These are phyloP conservation scores for Aspergillus sp. DNA, from an alignment of 2,329 filamentous ascomycete genomes.

Conservation along the genomic window DNA sequence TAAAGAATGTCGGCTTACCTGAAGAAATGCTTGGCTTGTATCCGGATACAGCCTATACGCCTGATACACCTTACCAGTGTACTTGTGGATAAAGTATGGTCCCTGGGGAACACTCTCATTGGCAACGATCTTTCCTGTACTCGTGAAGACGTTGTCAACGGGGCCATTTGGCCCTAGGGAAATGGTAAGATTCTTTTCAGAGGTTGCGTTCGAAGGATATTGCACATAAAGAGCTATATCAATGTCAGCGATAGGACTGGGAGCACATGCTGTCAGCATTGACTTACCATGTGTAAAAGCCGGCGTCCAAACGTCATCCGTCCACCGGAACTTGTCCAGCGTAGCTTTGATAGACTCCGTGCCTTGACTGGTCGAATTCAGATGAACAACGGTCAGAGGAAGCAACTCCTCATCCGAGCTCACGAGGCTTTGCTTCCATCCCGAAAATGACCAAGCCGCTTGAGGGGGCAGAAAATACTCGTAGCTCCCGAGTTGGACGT, in stretches of 20 bases:
- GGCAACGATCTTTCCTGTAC: not conserved
- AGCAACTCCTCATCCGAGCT: not conserved
- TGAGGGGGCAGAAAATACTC: not conserved
- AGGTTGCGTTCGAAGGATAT: not conserved
- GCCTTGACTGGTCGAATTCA: not conserved
- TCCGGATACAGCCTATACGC: not conserved
- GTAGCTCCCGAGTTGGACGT: not conserved
- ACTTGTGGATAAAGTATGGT: not conserved
- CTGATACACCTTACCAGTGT: not conserved
- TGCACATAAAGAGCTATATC: not conserved
- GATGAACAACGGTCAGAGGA: not conserved
- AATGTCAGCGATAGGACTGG: constrained; percentile 1
- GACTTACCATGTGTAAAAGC: constrained; percentile 4
- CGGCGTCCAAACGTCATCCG: constrained; percentile 8
- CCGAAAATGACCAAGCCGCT: not conserved
- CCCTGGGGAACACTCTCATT: not conserved
- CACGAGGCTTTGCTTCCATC: not conserved
- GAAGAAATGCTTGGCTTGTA: not conserved
- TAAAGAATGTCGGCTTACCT: not conserved
- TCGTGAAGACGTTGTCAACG: not conserved
- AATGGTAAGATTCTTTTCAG: no score
- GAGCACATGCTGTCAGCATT: not conserved
- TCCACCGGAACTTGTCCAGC: constrained; percentile 2
- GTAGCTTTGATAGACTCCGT: not conserved
- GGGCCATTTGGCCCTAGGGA: not conserved